Base-by-base conservation (phyloP, 306 rosid genomes). In the Benincasa hispida region DNA sequence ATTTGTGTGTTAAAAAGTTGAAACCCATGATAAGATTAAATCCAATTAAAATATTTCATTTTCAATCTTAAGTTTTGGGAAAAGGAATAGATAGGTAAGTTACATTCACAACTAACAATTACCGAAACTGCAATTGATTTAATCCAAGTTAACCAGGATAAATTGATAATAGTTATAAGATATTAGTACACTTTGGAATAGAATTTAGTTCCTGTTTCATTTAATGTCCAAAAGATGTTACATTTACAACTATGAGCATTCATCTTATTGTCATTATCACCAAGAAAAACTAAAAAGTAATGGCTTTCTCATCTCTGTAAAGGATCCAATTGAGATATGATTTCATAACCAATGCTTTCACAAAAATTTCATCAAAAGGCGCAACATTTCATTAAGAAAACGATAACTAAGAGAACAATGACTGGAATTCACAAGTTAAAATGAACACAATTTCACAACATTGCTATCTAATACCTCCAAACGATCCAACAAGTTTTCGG, bases 401-500 rank as follows among this genome's bases (percentile, higher is more conserved):
- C 3, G 35, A 25, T 24, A 42, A 41, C 35, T 14, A 14, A 24
- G 56, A 68, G 21, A 22, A 22, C 75, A 66, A 5, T n/a, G 50
- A 39, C 48, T 13, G 66, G 22, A 45, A 78, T 28, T 34, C 48
- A 68, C 15, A 18, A 47, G 18, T 42, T 19, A 8, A 59, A 76
- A 50, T 76, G 51, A 51, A 28, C 69, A 62, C 6, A 68, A 68
- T 22, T 25, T 74, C 55, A 14, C 12, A 68, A 42, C 15, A 68
- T 21, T 21, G 19, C 69, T n/a, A 6, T 28, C 10, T 32, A 58
- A 8, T 84, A 93, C 98, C 90, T 90, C 90, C 53, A 93, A 82
- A 37, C 97, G 98, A 78, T 93, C 98, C 74, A 90, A 73, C 4
- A 93, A 84, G 83, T 90, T 93, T 27, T 93, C 84, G 39, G 94